Conservation (phyloP, 208 protist species). For the Trypanosoma scelopori region DNA sequence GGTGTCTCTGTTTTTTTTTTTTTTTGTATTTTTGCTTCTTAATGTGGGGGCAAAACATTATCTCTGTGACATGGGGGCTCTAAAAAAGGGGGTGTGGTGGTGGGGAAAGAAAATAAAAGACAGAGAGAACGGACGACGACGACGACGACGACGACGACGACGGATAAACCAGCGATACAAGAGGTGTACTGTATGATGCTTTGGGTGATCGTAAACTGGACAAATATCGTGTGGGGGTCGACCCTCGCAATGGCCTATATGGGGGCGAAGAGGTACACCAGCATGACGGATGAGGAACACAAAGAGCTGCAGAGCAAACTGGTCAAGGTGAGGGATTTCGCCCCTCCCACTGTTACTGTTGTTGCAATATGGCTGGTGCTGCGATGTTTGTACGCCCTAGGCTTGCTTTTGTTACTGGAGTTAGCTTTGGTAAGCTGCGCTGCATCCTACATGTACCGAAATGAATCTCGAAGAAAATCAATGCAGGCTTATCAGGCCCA, state of each 20-base stretch:
- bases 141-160: background rate
- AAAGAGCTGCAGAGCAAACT: constrained; percentile 23
- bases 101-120: background rate
- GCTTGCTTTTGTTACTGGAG: constrained; percentile 62
- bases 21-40: constrained; percentile 4
- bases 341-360: constrained; percentile 32
- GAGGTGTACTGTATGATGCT: constrained; percentile 23
- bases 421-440: constrained; percentile 43
- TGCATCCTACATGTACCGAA: constrained; percentile 43
- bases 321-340: constrained; percentile 21
- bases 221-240: constrained; percentile 48
- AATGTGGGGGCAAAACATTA: too few species aligned
- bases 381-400: constrained; percentile 50
- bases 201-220: constrained; percentile 44
- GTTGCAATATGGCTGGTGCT: constrained; percentile 42
- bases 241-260: constrained; percentile 35
- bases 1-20: background rate
- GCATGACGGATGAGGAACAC: constrained; percentile 30
- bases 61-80: too few species aligned
- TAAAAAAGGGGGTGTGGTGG: too few species aligned
- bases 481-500: constrained; percentile 42
- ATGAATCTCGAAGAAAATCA: constrained; percentile 26
- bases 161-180: background rate
- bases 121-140: background rate
- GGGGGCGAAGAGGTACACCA: constrained; percentile 27